Percentiles rank a stretch among this genome's conserved stretches.
These are phyloP conservation scores for Phytophthora nicotianae DNA, from an alignment of 352 stramenopile genomes.

Conservation along the genomic window DNA sequence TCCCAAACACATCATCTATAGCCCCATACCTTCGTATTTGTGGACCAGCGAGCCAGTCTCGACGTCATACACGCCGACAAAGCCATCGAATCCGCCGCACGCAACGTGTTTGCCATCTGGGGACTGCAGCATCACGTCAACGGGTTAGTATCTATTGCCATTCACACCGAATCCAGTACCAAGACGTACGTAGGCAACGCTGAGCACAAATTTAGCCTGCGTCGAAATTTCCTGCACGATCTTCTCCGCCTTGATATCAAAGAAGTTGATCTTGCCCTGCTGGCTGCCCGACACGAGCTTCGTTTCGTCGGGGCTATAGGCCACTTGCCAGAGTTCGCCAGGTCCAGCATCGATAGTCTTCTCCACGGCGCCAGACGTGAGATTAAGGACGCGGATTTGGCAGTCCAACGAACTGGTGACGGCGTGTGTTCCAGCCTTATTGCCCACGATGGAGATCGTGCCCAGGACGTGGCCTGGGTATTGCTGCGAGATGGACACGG, in stretches of 20 bases:
- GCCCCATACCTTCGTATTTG: constrained; percentile 77
- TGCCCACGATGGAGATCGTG: constrained; percentile 85
- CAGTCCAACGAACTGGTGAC: constrained; percentile 86
- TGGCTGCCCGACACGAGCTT: constrained; percentile 82
- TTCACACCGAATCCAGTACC: neutral
- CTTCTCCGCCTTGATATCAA: constrained; percentile 82
- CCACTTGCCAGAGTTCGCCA: constrained; percentile 90
- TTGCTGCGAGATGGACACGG: constrained; percentile 79
- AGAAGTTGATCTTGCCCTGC: constrained; percentile 89
- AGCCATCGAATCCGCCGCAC: constrained; percentile 80
- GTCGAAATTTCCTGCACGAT: constrained; percentile 76
- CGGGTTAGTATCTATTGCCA: neutral
- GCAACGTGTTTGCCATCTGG: constrained; percentile 85
- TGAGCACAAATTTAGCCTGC: constrained; percentile 79
- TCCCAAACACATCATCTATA: neutral
- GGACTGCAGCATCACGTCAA: constrained; percentile 44
- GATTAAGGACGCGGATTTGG: constrained; percentile 83
- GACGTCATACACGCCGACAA: constrained; percentile 87
- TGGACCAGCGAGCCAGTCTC: constrained; percentile 80
- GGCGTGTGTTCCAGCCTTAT: constrained; percentile 76
- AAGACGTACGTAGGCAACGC: constrained; percentile 69
- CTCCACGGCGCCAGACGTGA: constrained; percentile 67
- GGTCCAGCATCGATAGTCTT: constrained; percentile 87
- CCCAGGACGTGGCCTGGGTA: constrained; percentile 85
- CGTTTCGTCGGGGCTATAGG: constrained; percentile 84